phyloP scores from a whole-genome alignment of 2,329 filamentous ascomycete genomes.

The Allantophomopsis cytisporea region DNA sequence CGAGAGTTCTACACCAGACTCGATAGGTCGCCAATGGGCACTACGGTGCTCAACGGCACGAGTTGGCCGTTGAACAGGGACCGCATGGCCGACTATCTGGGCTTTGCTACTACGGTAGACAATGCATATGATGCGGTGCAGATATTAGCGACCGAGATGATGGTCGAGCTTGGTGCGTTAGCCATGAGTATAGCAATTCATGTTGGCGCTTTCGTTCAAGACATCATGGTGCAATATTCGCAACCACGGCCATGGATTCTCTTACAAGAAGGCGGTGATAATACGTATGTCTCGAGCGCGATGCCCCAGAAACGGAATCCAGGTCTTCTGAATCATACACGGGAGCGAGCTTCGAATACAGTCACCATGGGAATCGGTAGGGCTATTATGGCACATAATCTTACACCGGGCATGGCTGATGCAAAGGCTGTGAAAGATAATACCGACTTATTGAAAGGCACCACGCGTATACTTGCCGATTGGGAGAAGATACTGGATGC shows the following conservation, averaged over 20 bases:
- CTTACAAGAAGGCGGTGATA: neutral
- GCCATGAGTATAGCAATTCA: constrained; percentile 1
- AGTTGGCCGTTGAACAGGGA: constrained; percentile 1
- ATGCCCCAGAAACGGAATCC: constrained; percentile 4
- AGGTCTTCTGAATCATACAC: constrained; percentile 1
- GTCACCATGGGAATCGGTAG: constrained; percentile 1
- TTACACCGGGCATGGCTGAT: constrained; percentile 1
- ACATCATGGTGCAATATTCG: constrained; percentile 1
- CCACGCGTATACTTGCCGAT: neutral
- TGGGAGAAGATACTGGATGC: constrained; percentile 1
- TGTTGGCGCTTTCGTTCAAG: neutral
- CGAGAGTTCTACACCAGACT: constrained; percentile 1
- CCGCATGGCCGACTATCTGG: constrained; percentile 1
- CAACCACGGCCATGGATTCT: constrained; percentile 1
- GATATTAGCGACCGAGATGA: constrained; percentile 1
- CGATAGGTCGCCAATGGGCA: constrained; percentile 1
- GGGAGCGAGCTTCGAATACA: neutral
- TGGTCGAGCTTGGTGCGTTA: neutral
- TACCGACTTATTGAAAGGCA: no score
- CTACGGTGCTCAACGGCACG: constrained; percentile 1
- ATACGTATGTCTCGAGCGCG: constrained; percentile 1
- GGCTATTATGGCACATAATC: neutral
- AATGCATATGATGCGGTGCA: constrained; percentile 3
- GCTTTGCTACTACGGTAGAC: constrained; percentile 1
- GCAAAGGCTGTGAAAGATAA: neutral